phyloP scores from a whole-genome alignment of 306 rosid species.

The Trichosanthes cucumerina region DNA sequence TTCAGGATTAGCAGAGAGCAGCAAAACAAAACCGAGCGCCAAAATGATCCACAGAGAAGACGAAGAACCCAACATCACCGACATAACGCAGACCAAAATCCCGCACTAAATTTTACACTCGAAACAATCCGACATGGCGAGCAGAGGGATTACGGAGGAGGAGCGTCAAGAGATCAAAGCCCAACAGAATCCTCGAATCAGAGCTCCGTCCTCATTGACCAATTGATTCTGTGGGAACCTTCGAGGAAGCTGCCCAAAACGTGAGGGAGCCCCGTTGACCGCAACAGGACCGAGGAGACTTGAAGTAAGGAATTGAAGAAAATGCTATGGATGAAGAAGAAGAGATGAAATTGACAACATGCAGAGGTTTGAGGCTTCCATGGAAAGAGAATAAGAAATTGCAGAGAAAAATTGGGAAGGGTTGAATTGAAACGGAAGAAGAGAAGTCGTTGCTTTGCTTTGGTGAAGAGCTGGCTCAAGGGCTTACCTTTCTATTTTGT shows the following conservation, averaged over 20 bases:
- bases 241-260: conserved; percentile 2
- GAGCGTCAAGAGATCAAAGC: not conserved
- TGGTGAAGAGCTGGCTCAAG: not conserved
- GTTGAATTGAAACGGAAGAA: not conserved
- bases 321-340: not conserved
- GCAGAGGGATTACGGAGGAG: not conserved
- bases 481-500: conserved; percentile 1
- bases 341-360: not conserved
- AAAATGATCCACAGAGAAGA: not conserved
- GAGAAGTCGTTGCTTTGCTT: conserved; percentile 1
- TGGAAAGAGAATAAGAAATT: not conserved
- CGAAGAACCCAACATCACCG: not conserved
- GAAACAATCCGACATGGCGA: not conserved
- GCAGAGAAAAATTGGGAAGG: not conserved
- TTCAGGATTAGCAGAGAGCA: conserved; percentile 11
- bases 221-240: not conserved
- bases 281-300: not conserved
- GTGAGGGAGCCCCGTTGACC: conserved; percentile 1
- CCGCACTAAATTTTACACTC: not conserved
- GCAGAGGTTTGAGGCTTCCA: not conserved
- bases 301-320: not conserved
- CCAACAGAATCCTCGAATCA: not conserved
- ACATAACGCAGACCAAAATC: not conserved
- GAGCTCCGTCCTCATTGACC: not conserved
- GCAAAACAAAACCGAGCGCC: not conserved